Conservation (phyloP, 2,329 filamentous ascomycete species). For the Gliomastix tumulicola region DNA sequence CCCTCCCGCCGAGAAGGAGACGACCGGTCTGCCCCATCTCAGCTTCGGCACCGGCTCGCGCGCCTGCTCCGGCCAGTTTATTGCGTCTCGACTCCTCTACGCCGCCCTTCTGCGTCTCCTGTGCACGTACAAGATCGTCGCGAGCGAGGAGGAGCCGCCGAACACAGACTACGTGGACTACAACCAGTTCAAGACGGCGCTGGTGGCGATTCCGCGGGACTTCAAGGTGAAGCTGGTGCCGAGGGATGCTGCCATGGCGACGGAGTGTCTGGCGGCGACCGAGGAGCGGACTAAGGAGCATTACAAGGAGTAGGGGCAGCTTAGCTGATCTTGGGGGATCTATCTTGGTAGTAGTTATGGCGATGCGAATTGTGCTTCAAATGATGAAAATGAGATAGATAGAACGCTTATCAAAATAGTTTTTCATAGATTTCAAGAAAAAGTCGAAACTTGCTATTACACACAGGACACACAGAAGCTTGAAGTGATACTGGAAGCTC, state of each 20-base stretch:
- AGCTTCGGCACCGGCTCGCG: constrained; percentile 44
- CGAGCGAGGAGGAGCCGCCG: constrained; percentile 39
- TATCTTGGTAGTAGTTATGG: too few relatives aligned
- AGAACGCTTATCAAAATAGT: too few relatives aligned
- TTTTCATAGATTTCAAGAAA: too few relatives aligned
- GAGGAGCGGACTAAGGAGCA: constrained; percentile 37
- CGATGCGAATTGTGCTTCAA: too few relatives aligned
- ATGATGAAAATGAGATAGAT: too few relatives aligned
- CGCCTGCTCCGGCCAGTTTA: constrained; percentile 42
- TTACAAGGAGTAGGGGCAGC: constrained; percentile 33
- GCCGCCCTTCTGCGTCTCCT: constrained; percentile 39
- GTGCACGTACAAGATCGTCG: constrained; percentile 40
- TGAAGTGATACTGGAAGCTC: too few relatives aligned
- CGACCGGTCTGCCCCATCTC: constrained; percentile 28
- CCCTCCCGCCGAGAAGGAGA: constrained; percentile 21
- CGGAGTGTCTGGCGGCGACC: constrained; percentile 31
- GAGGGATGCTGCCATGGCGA: constrained; percentile 29
- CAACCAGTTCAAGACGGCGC: constrained; percentile 50
- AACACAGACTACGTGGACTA: constrained; percentile 58
- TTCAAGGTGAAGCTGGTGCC: constrained; percentile 52
- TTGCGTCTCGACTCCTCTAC: constrained; percentile 42
- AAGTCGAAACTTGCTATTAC: too few relatives aligned
- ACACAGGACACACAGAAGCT: too few relatives aligned
- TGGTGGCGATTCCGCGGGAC: constrained; percentile 52
- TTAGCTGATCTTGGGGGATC: too few relatives aligned